Conservation (phyloP, 345 rosid species). For the Arabidopsis arenosa region DNA sequence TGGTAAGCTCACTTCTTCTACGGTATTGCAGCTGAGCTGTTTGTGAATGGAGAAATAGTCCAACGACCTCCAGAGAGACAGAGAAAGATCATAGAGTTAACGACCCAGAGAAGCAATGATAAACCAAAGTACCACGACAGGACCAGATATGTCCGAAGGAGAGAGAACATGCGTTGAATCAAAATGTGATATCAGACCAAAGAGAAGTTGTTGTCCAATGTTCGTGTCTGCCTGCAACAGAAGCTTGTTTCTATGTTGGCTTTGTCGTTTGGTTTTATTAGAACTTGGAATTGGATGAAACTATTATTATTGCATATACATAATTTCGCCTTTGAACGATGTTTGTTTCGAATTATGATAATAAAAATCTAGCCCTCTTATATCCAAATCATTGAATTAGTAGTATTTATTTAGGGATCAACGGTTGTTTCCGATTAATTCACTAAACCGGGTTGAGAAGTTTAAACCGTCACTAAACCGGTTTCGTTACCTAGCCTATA, state of each 20-base stretch:
- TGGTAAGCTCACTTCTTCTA: background rate
- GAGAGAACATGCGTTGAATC: slow-evolving; percentile 60
- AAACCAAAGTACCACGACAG: slow-evolving; percentile 93
- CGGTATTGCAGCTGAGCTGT: slow-evolving; percentile 73
- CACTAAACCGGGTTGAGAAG: background rate
- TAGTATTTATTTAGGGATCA: background rate
- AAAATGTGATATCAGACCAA: background rate
- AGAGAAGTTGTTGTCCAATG: background rate
- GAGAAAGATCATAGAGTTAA: slow-evolving; percentile 82
- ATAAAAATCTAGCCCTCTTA: background rate
- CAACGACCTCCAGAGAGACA: slow-evolving; percentile 92
- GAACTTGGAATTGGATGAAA: slow-evolving; percentile 2
- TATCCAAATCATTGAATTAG: no score
- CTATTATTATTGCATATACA: background rate
- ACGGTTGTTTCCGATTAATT: background rate
- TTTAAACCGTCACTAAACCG: slow-evolving; percentile 4
- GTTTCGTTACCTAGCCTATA: slow-evolving; percentile 18
- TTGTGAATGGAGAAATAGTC: slow-evolving; percentile 90
- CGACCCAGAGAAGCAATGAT: slow-evolving; percentile 79
- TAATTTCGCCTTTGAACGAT: background rate
- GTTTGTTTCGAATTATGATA: background rate
- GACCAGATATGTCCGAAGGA: slow-evolving; percentile 80
- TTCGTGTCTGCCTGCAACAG: slow-evolving; percentile 1
- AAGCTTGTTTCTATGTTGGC: background rate
- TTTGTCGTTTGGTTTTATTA: slow-evolving; percentile 19